Conservation (phyloP, 352 stramenopile genomes). For the Blastocystis sp. region DNA sequence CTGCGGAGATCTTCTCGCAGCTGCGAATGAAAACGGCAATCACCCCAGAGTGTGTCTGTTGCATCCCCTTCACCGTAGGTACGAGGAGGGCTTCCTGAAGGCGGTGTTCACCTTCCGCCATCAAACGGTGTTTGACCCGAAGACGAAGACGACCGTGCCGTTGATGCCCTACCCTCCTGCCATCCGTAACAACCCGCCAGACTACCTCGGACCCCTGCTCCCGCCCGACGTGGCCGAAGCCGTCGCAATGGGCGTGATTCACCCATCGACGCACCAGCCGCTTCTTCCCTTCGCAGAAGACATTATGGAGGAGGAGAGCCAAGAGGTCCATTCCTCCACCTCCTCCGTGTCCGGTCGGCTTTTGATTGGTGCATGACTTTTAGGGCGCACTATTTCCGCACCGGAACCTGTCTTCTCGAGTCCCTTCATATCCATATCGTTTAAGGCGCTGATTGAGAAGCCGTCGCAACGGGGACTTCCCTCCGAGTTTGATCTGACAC, state of each 20-base stretch:
- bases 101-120: slow-evolving; percentile 82
- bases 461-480: slow-evolving; percentile 20
- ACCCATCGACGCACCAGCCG: slow-evolving; percentile 63
- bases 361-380: neutral
- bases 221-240: slow-evolving; percentile 18
- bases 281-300: neutral
- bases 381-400: neutral
- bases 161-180: slow-evolving; percentile 44
- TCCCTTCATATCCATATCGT: slow-evolving; percentile 42
- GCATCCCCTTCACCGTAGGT: slow-evolving; percentile 66
- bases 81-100: slow-evolving; percentile 72
- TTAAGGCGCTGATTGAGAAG: slow-evolving; percentile 45
- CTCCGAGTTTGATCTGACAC: slow-evolving; percentile 10
- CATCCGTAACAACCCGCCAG: neutral
- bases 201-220: slow-evolving; percentile 70
- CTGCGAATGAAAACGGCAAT: slow-evolving; percentile 22
- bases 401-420: neutral
- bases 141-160: slow-evolving; percentile 71
- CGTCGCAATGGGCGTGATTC: slow-evolving; percentile 57
- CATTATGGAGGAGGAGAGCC: slow-evolving; percentile 23
- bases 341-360: neutral
- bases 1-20: slow-evolving; percentile 73
- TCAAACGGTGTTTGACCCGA: slow-evolving; percentile 81
- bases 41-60: neutral
- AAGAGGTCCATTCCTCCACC: neutral